Evolutionary conservation across 441 rosid genomes (phyloP).

Genomic region (Populus hybrid): DNA sequence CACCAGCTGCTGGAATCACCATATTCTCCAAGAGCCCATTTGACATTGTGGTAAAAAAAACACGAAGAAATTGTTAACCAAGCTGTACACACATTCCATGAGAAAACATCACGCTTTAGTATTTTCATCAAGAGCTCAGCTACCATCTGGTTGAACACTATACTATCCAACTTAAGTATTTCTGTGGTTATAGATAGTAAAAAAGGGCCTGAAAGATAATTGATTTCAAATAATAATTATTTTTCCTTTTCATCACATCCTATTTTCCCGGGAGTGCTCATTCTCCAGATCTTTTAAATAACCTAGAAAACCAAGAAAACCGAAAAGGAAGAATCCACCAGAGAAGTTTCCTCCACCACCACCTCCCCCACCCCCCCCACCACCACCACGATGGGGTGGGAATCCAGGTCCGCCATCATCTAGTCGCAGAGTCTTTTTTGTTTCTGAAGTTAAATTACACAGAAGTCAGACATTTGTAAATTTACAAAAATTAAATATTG

Average conservation of each 20-base stretch:
- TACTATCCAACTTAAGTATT: neutral
- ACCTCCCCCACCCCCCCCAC: conserved; percentile 85
- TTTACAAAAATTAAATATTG: neutral
- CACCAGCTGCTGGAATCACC: neutral
- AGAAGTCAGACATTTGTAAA: neutral
- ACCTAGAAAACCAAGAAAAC: conserved; percentile 70
- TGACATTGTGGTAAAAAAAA: too few species aligned
- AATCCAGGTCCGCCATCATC: conserved; percentile 73
- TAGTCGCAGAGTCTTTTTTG: conserved; percentile 60
- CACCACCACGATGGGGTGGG: conserved; percentile 66
- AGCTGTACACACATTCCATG: neutral
- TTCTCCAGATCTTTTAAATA: conserved; percentile 68
- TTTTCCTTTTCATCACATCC: conserved; percentile 31
- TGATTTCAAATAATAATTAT: neutral
- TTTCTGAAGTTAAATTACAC: conserved; percentile 41
- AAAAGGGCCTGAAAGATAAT: neutral
- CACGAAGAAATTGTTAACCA: neutral
- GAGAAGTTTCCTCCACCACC: conserved; percentile 81
- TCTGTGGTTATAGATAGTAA: neutral
- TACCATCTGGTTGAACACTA: neutral
- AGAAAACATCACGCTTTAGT: neutral
- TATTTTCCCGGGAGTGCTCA: conserved; percentile 38
- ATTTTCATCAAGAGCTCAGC: neutral
- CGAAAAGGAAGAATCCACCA: conserved; percentile 80
- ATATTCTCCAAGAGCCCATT: too few species aligned